Evolutionary conservation across 2,329 filamentous ascomycete species (phyloP).

Genomic region (Claviceps paspali): DNA sequence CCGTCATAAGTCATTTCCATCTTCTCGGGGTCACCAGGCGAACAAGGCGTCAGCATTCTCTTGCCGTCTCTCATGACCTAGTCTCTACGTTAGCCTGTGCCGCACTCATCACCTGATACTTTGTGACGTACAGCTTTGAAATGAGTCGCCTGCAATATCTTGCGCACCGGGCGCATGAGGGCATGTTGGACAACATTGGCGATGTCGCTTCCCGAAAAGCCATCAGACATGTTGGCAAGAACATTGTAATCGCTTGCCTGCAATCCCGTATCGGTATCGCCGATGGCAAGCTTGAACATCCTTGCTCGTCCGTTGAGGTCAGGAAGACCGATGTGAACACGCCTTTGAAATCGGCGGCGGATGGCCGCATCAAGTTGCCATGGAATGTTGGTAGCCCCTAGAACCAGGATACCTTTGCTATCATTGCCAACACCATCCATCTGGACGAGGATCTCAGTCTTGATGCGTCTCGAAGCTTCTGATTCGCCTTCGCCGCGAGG

Average conservation of each 20-base stretch:
- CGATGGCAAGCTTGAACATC: slow-evolving; percentile 95
- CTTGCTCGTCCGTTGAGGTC: slow-evolving; percentile 73
- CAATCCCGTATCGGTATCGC: slow-evolving; percentile 77
- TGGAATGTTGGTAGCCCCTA: slow-evolving; percentile 95
- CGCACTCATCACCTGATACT: not conserved
- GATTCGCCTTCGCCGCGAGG: slow-evolving; percentile 90
- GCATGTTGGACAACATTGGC: slow-evolving; percentile 90
- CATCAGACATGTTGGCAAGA: slow-evolving; percentile 70
- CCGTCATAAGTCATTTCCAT: slow-evolving; percentile 91
- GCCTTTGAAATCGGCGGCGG: slow-evolving; percentile 82
- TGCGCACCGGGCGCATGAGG: slow-evolving; percentile 90
- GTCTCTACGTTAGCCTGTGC: slow-evolving; percentile 8
- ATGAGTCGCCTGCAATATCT: slow-evolving; percentile 94
- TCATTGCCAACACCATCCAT: slow-evolving; percentile 99
- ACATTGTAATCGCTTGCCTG: slow-evolving; percentile 62
- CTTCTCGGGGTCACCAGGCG: slow-evolving; percentile 72
- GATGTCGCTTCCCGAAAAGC: slow-evolving; percentile 94
- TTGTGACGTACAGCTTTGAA: slow-evolving; percentile 64
- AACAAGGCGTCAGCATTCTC: slow-evolving; percentile 73
- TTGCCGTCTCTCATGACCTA: slow-evolving; percentile 56
- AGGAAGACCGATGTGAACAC: slow-evolving; percentile 89
- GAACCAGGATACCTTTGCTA: slow-evolving; percentile 80
- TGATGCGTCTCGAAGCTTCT: slow-evolving; percentile 92
- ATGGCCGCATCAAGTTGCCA: slow-evolving; percentile 98
- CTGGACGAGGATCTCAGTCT: slow-evolving; percentile 94